Base-by-base conservation (phyloP, 108 stramenopile genomes). In the Conticribra weissflogii region DNA sequence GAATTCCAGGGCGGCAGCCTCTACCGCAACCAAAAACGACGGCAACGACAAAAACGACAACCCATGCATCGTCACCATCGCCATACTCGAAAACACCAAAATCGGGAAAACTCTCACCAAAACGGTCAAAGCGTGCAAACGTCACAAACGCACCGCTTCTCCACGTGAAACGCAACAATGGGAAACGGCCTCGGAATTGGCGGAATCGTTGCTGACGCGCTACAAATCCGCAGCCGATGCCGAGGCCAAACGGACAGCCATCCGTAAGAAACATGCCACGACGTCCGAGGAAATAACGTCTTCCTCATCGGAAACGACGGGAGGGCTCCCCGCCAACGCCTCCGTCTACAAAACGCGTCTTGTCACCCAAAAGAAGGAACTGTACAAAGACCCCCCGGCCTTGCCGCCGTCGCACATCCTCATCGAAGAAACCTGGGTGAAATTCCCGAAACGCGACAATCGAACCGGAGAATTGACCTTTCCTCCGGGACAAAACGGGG, bases 321-420 rank as follows among this genome's bases (percentile, higher is more conserved):
- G 17, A 8, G 85, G 87, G 21, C 48, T 87, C 17, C 93, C 90
- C 19, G 64, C 56, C 27, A 68, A 77, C 0, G 63, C 71, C 3
- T 18, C 81, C 1, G 85, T 48, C 36, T 94, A 91, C 58, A 56
- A 62, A 45, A 44, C 59, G 5, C 75, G 90, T n/a, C 59, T 94
- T 17, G 59, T 70, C 0, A 31, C 49, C 12, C 86, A 94, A 67
- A 85, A 83, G 55, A 91, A 91, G 51, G 89, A 94, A 34, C 59
- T 94, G 28, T 94, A 90, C 86, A 94, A 94, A 60, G 76, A 94
- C 76, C 93, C 93, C 17, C 93, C 93, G 0, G 84, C 59, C 0
- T 29, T 87, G 18, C 93, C 93, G n/a, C 93, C 93, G 17, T 14
- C 54, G 4, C 34, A 45, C 17, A 53, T 90, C 17, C 49, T 25